Evolutionary conservation across 805 yeast genomes (phyloP).

Genomic region (Saccharomycopsis olivae): DNA sequence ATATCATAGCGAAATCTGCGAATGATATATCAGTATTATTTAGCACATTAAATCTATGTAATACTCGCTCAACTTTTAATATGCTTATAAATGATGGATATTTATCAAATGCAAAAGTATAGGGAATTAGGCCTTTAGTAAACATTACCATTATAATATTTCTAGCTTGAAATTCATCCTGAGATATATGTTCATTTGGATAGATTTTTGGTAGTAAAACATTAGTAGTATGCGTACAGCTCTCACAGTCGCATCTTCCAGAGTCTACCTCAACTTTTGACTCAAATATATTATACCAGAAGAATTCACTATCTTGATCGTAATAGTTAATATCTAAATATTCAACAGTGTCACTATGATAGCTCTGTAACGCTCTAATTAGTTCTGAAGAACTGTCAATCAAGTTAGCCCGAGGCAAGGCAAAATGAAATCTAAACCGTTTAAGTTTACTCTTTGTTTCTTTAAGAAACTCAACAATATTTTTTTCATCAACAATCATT

Average conservation of each 20-base stretch:
- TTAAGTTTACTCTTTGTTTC: conserved; percentile 1
- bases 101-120: conserved; percentile 12
- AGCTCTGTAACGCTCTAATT: not conserved
- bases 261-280: conserved; percentile 4
- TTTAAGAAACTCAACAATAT: conserved; percentile 6
- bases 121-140: conserved; percentile 9
- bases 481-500: conserved; percentile 9
- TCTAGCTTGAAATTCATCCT: conserved; percentile 6
- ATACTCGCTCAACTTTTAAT: not conserved
- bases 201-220: not conserved
- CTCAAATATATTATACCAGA: conserved; percentile 15
- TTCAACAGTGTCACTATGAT: conserved; percentile 5
- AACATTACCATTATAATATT: conserved; percentile 7
- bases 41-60: conserved; percentile 3
- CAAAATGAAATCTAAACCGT: conserved; percentile 15
- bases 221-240: conserved; percentile 5
- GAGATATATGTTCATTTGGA: not conserved
- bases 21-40: not conserved
- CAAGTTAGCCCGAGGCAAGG: conserved; percentile 3
- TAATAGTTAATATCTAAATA: conserved; percentile 13
- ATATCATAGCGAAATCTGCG: conserved; percentile 5
- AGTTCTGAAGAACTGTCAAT: conserved; percentile 3
- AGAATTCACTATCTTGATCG: conserved; percentile 10
- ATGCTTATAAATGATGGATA: conserved; percentile 11
- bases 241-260: conserved; percentile 6